Conservation (phyloP, 2,329 filamentous ascomycete species). For the Shiraia sp. region DNA sequence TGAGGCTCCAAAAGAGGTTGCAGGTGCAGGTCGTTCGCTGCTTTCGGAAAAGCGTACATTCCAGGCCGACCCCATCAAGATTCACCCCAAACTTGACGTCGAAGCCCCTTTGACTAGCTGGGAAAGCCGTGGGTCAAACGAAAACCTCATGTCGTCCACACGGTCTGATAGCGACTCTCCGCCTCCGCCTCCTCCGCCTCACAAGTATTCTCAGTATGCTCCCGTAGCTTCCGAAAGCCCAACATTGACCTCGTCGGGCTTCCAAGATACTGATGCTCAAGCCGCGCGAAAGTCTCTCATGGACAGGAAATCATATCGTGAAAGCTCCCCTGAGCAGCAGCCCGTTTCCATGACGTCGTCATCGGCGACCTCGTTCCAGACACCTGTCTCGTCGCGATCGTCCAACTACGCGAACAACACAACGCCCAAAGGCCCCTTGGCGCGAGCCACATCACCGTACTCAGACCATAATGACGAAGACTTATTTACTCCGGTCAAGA, state of each 20-base stretch:
- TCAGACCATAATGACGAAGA: slow-evolving; percentile 36
- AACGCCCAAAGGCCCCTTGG: slow-evolving; percentile 33
- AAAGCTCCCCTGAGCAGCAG: slow-evolving; percentile 29
- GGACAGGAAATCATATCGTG: slow-evolving; percentile 21
- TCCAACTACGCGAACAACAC: slow-evolving; percentile 34
- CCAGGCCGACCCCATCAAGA: slow-evolving; percentile 49
- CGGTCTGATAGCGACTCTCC: slow-evolving; percentile 41
- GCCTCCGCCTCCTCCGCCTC: slow-evolving; percentile 38
- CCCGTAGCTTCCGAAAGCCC: slow-evolving; percentile 40
- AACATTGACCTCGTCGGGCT: slow-evolving; percentile 27
- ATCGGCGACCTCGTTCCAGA: slow-evolving; percentile 37
- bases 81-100: slow-evolving; percentile 49
- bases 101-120: slow-evolving; percentile 57
- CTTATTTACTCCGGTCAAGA: slow-evolving; percentile 29
- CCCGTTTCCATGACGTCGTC: slow-evolving; percentile 33
- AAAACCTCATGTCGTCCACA: slow-evolving; percentile 52
- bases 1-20: slow-evolving; percentile 23
- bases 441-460: slow-evolving; percentile 18
- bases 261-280: slow-evolving; percentile 33
- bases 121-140: slow-evolving; percentile 56
- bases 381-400: slow-evolving; percentile 38
- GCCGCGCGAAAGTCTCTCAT: slow-evolving; percentile 34
- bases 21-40: slow-evolving; percentile 39
- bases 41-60: slow-evolving; percentile 41
- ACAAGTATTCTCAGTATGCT: slow-evolving; percentile 40